Percentiles rank a stretch among this genome's conserved stretches.
Conservation (phyloP, 2,329 filamentous ascomycete species). For the Pyrenochaeta sp. region DNA sequence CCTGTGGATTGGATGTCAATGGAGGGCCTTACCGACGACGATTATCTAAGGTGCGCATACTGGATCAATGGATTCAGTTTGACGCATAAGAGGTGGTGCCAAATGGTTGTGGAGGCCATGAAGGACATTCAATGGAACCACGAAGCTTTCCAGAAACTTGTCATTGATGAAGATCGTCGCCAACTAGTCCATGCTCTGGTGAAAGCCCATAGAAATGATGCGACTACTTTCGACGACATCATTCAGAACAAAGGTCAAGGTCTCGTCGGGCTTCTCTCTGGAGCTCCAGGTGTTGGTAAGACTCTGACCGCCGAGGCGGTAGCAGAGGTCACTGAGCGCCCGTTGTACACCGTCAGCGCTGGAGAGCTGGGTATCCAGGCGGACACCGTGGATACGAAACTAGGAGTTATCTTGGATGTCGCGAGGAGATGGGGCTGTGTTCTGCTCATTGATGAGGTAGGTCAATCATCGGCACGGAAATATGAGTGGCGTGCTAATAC, state of each 20-base stretch:
- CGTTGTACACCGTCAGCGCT: slow-evolving; percentile 75
- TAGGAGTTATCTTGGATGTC: slow-evolving; percentile 60
- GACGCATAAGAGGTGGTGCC: slow-evolving; percentile 22
- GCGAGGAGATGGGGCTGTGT: slow-evolving; percentile 32
- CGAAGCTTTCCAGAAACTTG: slow-evolving; percentile 53
- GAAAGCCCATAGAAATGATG: slow-evolving; percentile 68
- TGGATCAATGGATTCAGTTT: slow-evolving; percentile 5
- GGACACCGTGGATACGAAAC: slow-evolving; percentile 67
- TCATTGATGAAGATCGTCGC: slow-evolving; percentile 25
- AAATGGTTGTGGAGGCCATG: slow-evolving; percentile 40
- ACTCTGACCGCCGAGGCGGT: slow-evolving; percentile 19
- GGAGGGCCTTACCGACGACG: neutral
- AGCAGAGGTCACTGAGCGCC: slow-evolving; percentile 8
- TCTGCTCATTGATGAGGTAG: slow-evolving; percentile 69
- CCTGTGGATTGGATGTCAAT: slow-evolving; percentile 1
- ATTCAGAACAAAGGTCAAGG: slow-evolving; percentile 51
- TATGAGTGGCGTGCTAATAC: neutral
- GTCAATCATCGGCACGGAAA: neutral
- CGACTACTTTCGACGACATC: slow-evolving; percentile 46
- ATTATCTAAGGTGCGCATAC: slow-evolving; percentile 2
- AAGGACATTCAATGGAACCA: slow-evolving; percentile 53
- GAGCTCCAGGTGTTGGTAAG: slow-evolving; percentile 24
- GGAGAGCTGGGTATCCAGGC: slow-evolving; percentile 71
- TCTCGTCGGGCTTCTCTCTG: slow-evolving; percentile 22
- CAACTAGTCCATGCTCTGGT: slow-evolving; percentile 65